These are phyloP conservation scores for Phytophthora palmivora DNA, from an alignment of 352 stramenopile species.

Conservation along the genomic window DNA sequence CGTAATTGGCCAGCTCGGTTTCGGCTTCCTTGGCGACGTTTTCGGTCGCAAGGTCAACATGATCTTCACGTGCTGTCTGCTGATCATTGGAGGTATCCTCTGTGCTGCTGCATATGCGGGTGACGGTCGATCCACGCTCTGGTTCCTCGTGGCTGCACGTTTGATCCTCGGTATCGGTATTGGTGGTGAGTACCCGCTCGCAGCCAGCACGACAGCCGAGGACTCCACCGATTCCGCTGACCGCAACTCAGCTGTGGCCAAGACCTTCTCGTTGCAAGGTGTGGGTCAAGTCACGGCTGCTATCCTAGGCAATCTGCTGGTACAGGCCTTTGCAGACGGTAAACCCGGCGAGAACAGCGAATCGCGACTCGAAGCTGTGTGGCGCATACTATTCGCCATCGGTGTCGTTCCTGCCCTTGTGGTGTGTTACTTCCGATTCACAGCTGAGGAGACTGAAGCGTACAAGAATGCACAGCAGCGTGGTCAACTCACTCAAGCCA, in stretches of 20 bases:
- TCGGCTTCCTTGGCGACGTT: constrained; percentile 30
- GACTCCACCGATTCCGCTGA: constrained; percentile 53
- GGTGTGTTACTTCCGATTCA: constrained; percentile 74
- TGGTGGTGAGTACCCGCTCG: constrained; percentile 48
- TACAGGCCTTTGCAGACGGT: constrained; percentile 52
- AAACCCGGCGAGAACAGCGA: constrained; percentile 45
- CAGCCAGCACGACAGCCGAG: constrained; percentile 57
- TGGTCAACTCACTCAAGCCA: neutral
- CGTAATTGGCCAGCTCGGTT: constrained; percentile 22
- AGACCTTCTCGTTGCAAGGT: constrained; percentile 73
- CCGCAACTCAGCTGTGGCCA: constrained; percentile 58
- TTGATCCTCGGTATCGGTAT: constrained; percentile 30
- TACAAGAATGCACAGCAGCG: constrained; percentile 49
- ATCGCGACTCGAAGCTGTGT: constrained; percentile 63
- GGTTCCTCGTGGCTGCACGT: constrained; percentile 27
- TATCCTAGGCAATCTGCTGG: constrained; percentile 69
- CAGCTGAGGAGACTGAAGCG: constrained; percentile 59
- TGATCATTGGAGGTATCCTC: constrained; percentile 29
- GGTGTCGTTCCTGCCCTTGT: constrained; percentile 64
- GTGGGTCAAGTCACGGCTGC: constrained; percentile 60
- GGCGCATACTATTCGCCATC: constrained; percentile 71
- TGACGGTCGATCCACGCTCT: constrained; percentile 12
- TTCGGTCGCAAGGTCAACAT: constrained; percentile 39
- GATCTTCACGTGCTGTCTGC: constrained; percentile 25
- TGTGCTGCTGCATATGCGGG: constrained; percentile 22